These are phyloP conservation scores for Tuber indicum DNA, from an alignment of 495 filamentous ascomycete genomes.

Conservation along the genomic window DNA sequence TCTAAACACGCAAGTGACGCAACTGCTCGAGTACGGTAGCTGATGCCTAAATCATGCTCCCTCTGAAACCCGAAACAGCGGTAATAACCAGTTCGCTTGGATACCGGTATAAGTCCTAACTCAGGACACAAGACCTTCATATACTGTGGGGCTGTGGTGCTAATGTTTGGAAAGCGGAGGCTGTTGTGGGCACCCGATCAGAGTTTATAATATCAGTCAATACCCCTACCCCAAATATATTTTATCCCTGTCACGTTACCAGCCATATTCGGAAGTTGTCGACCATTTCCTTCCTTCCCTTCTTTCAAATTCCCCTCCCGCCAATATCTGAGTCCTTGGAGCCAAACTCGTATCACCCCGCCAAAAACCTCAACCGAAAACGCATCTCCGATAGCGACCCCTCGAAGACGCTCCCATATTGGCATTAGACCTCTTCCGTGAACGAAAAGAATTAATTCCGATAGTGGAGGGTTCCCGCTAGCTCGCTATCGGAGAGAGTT, in stretches of 20 bases:
- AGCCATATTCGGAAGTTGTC: neutral
- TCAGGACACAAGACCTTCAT: neutral
- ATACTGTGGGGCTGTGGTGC: neutral
- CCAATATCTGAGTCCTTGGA: constrained; percentile 2
- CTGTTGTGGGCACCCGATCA: neutral
- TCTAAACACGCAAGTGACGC: neutral
- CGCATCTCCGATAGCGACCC: constrained; percentile 5
- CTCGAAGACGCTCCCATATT: constrained; percentile 6
- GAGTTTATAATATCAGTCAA: neutral
- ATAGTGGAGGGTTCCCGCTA: constrained; percentile 1
- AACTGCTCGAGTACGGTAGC: neutral
- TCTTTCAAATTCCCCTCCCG: constrained; percentile 1
- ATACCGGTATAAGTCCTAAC: neutral
- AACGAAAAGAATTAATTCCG: constrained; percentile 5
- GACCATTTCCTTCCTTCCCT: neutral
- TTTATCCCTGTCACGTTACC: neutral
- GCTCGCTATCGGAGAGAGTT: constrained; percentile 6
- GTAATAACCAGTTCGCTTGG: neutral
- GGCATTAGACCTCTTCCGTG: constrained; percentile 1
- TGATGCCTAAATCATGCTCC: neutral
- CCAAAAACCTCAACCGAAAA: constrained; percentile 4
- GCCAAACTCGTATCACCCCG: constrained; percentile 4
- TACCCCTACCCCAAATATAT: neutral
- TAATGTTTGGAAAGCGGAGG: neutral
- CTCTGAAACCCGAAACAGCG: neutral